Conservation (phyloP, 2,329 filamentous ascomycete genomes). For the Daldinia sp. region DNA sequence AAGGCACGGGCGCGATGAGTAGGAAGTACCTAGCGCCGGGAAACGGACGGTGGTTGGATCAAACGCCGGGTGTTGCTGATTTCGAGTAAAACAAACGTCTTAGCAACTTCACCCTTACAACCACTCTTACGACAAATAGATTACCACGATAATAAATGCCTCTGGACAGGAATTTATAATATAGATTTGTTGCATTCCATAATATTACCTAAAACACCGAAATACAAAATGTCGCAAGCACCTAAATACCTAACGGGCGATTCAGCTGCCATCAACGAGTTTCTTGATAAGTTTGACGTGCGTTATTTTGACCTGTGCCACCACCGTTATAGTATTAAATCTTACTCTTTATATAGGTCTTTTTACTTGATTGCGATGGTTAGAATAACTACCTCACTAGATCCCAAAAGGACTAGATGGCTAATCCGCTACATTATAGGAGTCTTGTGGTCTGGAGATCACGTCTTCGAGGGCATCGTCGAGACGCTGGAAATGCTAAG, state of each 20-base stretch:
- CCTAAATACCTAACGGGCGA: constrained; percentile 84
- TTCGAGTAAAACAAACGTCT: background rate
- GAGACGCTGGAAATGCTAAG: constrained; percentile 88
- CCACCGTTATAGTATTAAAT: constrained; percentile 29
- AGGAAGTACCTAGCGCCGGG: constrained; percentile 11
- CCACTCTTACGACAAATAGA: constrained; percentile 11
- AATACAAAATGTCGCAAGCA: constrained; percentile 51
- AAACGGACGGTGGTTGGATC: constrained; percentile 23
- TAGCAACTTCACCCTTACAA: constrained; percentile 25
- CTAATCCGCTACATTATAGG: constrained; percentile 58
- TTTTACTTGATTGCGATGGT: constrained; percentile 98
- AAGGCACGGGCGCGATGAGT: constrained; percentile 9
- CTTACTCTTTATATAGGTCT: constrained; percentile 69
- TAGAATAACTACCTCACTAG: constrained; percentile 49
- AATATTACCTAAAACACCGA: background rate
- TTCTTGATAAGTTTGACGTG: constrained; percentile 93
- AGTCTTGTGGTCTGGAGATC: constrained; percentile 95
- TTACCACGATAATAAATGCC: constrained; percentile 10
- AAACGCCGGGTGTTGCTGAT: constrained; percentile 18
- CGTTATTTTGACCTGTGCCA: constrained; percentile 55
- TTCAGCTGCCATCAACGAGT: constrained; percentile 79
- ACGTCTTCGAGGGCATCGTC: constrained; percentile 84
- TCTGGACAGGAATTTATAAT: background rate
- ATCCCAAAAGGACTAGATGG: background rate
- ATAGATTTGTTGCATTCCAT: background rate